A percentile compares a stretch with the other conserved stretches of the same genome.
Conservation (phyloP, 225 moss, liverwort and hornwort genomes). For the Polytrichum formosum region DNA sequence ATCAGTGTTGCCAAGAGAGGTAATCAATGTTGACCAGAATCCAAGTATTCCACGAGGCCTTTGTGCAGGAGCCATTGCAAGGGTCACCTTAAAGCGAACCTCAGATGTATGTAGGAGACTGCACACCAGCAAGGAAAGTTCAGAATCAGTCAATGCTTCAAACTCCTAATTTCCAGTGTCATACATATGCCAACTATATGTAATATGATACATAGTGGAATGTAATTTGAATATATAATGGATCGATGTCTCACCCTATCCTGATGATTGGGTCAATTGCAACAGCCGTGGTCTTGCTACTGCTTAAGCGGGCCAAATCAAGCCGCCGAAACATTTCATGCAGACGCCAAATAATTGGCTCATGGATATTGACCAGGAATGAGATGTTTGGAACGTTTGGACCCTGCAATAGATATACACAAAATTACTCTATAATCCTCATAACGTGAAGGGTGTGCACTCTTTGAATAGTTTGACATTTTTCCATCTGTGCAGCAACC, state of each 20-base stretch:
- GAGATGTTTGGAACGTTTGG: slow-evolving; percentile 68
- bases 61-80: slow-evolving; percentile 98
- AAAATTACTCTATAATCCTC: slow-evolving; percentile 2
- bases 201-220: no score
- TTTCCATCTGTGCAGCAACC: no score
- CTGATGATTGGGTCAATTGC: slow-evolving; percentile 89
- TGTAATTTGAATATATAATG: no score
- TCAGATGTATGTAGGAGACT: slow-evolving; percentile 91
- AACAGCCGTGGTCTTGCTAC: slow-evolving; percentile 93
- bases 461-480: no score
- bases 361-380: slow-evolving; percentile 87
- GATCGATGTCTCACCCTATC: slow-evolving; percentile 57
- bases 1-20: slow-evolving; percentile 92
- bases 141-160: background rate
- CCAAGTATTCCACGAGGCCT: slow-evolving; percentile 97
- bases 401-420: slow-evolving; percentile 54
- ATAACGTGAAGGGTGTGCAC: no score
- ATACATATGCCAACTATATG: no score
- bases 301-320: slow-evolving; percentile 73
- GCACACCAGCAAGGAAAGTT: slow-evolving; percentile 8
- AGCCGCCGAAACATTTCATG: slow-evolving; percentile 89
- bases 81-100: slow-evolving; percentile 83
- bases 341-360: slow-evolving; percentile 94
- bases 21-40: slow-evolving; percentile 94
- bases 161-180: no score